Conservation (phyloP, 768 basidiomycete genomes). For the Daedaleopsis nitida region DNA sequence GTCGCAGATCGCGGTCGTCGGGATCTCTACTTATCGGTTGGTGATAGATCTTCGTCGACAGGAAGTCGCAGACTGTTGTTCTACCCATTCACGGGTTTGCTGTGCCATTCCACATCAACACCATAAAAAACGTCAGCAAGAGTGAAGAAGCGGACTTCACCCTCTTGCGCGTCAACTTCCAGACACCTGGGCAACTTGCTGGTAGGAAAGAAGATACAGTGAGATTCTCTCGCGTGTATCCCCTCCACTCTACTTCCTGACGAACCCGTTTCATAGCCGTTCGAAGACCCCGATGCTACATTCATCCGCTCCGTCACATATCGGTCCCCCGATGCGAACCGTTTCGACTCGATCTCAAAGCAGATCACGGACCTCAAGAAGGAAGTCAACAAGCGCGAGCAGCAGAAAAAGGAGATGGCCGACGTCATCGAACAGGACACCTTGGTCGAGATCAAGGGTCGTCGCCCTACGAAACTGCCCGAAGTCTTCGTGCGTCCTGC, state of each 20-base stretch:
- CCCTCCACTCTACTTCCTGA: not conserved
- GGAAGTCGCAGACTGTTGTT: constrained; percentile 86
- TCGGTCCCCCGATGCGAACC: constrained; percentile 85
- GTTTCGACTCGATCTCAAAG: constrained; percentile 86
- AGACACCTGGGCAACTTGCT: constrained; percentile 95
- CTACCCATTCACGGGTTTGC: constrained; percentile 94
- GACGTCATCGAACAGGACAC: constrained; percentile 96
- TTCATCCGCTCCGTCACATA: constrained; percentile 96
- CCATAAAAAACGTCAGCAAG: constrained; percentile 97
- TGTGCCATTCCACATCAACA: constrained; percentile 97
- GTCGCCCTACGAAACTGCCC: constrained; percentile 81
- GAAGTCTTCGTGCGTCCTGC: constrained; percentile 95
- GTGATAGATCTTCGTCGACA: constrained; percentile 83
- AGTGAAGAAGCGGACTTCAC: constrained; percentile 96
- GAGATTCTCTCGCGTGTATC: constrained; percentile 60
- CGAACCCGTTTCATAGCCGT: constrained; percentile 55
- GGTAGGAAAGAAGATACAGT: constrained; percentile 99
- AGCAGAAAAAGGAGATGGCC: constrained; percentile 97
- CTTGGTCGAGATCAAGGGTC: constrained; percentile 85
- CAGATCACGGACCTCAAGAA: constrained; percentile 96
- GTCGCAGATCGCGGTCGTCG: constrained; percentile 27
- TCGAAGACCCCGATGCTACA: constrained; percentile 95
- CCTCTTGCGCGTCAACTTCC: constrained; percentile 95
- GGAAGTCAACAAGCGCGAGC: constrained; percentile 94
- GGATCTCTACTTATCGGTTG: too few relatives aligned